A percentile compares a stretch with the other conserved stretches of the same genome.
Conservation (phyloP, 306 rosid genomes). For the Myrica gale region DNA sequence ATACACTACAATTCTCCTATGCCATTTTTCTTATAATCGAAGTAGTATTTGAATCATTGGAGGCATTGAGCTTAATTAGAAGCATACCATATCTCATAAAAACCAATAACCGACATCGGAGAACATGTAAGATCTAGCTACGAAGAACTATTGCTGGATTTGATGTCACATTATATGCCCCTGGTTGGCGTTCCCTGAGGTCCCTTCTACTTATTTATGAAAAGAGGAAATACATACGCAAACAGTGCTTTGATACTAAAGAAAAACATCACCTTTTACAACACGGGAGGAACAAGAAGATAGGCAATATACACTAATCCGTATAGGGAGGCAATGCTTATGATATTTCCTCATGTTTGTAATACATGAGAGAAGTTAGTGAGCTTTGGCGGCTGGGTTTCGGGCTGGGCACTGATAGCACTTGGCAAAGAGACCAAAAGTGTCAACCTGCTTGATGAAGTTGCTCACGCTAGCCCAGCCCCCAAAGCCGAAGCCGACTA, state of each 20-base stretch:
- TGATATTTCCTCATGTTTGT: slow-evolving; percentile 26
- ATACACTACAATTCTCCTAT: not conserved
- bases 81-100: not conserved
- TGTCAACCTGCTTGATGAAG: slow-evolving; percentile 81
- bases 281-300: slow-evolving; percentile 26
- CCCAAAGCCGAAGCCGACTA: slow-evolving; percentile 87
- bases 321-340: slow-evolving; percentile 32
- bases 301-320: slow-evolving; percentile 35
- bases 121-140: not conserved
- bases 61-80: not conserved
- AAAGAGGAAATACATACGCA: slow-evolving; percentile 22
- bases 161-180: not conserved
- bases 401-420: slow-evolving; percentile 75
- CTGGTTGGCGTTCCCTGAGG: not conserved
- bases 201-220: slow-evolving; percentile 18
- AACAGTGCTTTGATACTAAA: slow-evolving; percentile 31
- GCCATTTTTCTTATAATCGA: not conserved
- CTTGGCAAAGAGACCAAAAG: slow-evolving; percentile 83
- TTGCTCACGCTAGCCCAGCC: slow-evolving; percentile 96
- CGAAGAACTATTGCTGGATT: not conserved
- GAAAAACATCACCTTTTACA: slow-evolving; percentile 36
- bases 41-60: not conserved
- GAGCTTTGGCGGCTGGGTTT: slow-evolving; percentile 39
- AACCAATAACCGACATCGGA: not conserved
- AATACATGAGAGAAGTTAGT: slow-evolving; percentile 33